Conservation (phyloP, 129 eudicot species). For the Kitagawia praeruptora region DNA sequence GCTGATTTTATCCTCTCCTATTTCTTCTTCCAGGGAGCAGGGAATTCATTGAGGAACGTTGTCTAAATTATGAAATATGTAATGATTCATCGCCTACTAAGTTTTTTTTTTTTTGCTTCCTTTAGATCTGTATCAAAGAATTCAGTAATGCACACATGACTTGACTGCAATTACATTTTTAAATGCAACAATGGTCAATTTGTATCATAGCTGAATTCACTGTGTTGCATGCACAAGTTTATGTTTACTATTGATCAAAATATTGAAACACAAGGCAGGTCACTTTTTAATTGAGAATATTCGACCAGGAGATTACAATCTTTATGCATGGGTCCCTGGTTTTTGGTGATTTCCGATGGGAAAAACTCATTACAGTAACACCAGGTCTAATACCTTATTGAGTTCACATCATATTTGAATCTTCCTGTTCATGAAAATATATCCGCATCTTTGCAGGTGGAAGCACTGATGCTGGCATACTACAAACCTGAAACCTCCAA, state of each 20-base stretch:
- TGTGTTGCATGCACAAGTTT: too few relatives aligned
- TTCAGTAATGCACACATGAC: not conserved
- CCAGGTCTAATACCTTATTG: conserved; percentile 30
- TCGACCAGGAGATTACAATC: conserved; percentile 41
- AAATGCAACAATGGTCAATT: too few relatives aligned
- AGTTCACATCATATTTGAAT: not conserved
- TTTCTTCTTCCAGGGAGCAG: conserved; percentile 87
- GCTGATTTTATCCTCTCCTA: conserved; percentile 88
- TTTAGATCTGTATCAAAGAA: not conserved
- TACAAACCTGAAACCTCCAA: conserved; percentile 65
- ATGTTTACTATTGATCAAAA: too few relatives aligned
- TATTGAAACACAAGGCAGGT: not conserved
- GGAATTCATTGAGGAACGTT: conserved; percentile 69
- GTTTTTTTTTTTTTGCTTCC: not conserved
- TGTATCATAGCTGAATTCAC: too few relatives aligned
- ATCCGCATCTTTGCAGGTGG: conserved; percentile 18
- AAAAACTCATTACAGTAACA: conserved; percentile 24
- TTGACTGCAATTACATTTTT: not conserved
- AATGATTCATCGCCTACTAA: not conserved
- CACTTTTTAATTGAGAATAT: conserved; percentile 30
- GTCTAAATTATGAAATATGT: conserved; percentile 14
- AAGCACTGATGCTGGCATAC: conserved; percentile 39
- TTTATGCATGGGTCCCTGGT: conserved; percentile 56
- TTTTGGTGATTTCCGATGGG: conserved; percentile 52
- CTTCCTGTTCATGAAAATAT: not conserved